A percentile compares a stretch with the other conserved stretches of the same genome.
Conservation (phyloP, 2,329 filamentous ascomycete species). For the Pleomassaria siparia region DNA sequence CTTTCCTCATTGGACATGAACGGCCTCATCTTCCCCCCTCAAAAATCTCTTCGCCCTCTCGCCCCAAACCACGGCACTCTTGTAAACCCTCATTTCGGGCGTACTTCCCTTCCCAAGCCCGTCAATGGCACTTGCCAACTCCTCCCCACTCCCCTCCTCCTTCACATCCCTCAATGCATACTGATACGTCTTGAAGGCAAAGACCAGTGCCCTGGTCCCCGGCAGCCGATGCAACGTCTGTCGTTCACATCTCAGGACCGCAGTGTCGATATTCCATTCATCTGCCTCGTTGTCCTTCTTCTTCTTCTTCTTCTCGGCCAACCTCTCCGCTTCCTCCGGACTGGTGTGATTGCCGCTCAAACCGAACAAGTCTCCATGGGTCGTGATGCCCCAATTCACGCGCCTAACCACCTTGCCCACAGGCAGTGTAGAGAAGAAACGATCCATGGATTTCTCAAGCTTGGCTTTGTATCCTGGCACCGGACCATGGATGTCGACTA, state of each 20-base stretch:
- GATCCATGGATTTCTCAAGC: constrained; percentile 62
- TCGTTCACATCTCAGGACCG: constrained; percentile 57
- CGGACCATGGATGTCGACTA: constrained; percentile 59
- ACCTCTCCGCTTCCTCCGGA: constrained; percentile 32
- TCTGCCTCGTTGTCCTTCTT: constrained; percentile 36
- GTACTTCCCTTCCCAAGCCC: constrained; percentile 59
- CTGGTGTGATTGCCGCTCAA: constrained; percentile 49
- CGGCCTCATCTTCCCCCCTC: constrained; percentile 22
- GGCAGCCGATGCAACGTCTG: constrained; percentile 65
- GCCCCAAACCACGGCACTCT: constrained; percentile 59
- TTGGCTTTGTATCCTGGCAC: constrained; percentile 61
- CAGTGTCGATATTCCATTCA: constrained; percentile 46
- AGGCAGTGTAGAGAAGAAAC: constrained; percentile 59
- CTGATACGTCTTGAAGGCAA: constrained; percentile 64
- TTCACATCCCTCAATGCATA: constrained; percentile 59
- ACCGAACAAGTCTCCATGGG: constrained; percentile 43
- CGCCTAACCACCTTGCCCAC: constrained; percentile 58
- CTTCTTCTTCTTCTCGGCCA: constrained; percentile 28
- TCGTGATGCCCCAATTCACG: constrained; percentile 56
- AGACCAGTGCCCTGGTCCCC: constrained; percentile 56
- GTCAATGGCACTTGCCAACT: constrained; percentile 60
- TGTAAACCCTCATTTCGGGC: constrained; percentile 61
- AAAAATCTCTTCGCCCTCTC: constrained; percentile 57
- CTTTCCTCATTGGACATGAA: too few species aligned
- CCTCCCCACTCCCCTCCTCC: constrained; percentile 57